phyloP scores from a whole-genome alignment of 2,329 filamentous ascomycete species.

The Calonectria crousiana region DNA sequence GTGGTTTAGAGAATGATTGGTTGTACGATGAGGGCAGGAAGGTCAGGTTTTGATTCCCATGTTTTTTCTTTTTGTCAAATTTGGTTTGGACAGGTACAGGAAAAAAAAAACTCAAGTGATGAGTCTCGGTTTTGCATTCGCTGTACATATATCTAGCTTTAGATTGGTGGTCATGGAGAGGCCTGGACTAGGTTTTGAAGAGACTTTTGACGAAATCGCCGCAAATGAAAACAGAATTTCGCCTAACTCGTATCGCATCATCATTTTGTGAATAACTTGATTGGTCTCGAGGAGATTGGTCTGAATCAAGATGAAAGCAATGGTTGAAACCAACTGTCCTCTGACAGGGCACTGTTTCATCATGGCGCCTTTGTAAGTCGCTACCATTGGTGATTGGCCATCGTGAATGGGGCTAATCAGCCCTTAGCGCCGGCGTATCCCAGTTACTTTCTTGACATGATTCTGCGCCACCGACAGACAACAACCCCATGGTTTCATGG shows the following conservation, averaged over 20 bases:
- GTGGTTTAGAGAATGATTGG: neutral
- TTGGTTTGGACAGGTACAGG: conserved; percentile 17
- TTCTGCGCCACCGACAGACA: neutral
- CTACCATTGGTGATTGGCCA: neutral
- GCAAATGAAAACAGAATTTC: neutral
- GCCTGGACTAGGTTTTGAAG: neutral
- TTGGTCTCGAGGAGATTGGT: neutral
- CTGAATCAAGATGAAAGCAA: neutral
- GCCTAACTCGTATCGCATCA: neutral
- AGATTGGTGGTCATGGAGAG: conserved; percentile 1
- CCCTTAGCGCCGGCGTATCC: neutral
- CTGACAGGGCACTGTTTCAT: neutral
- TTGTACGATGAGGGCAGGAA: neutral
- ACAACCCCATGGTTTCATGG: conserved; percentile 21
- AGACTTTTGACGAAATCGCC: neutral
- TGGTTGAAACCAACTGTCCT: neutral
- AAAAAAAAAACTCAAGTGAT: conserved; percentile 8
- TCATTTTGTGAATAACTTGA: neutral
- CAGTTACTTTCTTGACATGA: neutral
- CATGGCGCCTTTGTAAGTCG: neutral
- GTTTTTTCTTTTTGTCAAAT: neutral
- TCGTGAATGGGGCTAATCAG: neutral
- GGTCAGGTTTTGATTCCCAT: conserved; percentile 7
- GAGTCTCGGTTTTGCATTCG: conserved; percentile 17
- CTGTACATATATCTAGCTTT: conserved; percentile 20